Conservation (phyloP, 1,284 basidiomycete genomes). For the Sanguinoderma infundibulare region DNA sequence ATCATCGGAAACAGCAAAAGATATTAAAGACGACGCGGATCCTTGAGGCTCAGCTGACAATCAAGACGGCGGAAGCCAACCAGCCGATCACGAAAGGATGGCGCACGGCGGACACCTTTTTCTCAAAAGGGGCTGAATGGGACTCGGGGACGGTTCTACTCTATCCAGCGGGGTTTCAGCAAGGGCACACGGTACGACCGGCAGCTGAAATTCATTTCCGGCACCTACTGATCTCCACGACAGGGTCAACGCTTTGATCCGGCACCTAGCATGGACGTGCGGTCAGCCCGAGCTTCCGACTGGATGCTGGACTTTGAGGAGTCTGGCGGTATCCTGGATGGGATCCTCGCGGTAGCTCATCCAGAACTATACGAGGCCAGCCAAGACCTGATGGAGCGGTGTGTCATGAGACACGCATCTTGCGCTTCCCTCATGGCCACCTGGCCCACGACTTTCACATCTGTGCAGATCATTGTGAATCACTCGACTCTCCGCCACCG, state of each 20-base stretch:
- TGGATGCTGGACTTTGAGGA: no score
- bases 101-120: not conserved
- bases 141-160: no score
- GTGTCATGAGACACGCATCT: not conserved
- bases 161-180: no score
- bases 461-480: not conserved
- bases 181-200: no score
- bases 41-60: not conserved
- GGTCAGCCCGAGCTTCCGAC: no score
- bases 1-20: not conserved
- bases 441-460: not conserved
- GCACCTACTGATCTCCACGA: no score
- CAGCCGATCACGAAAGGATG: not conserved
- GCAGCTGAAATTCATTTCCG: no score
- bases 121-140: no score
- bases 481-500: not conserved
- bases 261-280: no score
- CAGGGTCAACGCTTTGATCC: no score
- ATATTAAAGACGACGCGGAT: not conserved
- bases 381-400: not conserved
- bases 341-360: conserved; percentile 1
- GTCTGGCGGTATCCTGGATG: not conserved
- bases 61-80: not conserved
- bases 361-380: not conserved
- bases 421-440: no score